These are phyloP conservation scores for Dactylellina leptospora DNA, from an alignment of 2,329 filamentous ascomycete species.

Conservation along the genomic window DNA sequence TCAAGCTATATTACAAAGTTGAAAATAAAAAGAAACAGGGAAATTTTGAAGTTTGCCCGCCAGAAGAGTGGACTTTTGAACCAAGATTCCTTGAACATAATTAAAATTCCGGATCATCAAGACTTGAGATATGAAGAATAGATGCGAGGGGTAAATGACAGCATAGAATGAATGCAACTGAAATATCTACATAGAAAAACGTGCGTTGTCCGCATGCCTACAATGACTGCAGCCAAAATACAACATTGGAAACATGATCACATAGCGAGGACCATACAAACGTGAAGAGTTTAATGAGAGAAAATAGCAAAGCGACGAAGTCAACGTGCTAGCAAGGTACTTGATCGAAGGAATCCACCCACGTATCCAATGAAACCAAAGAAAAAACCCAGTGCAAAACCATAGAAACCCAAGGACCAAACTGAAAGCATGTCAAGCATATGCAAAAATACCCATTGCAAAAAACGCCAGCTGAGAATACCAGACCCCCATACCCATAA, in stretches of 20 bases:
- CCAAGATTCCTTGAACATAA: constrained; percentile 21
- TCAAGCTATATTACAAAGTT: too few species aligned
- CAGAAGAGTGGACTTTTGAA: neutral
- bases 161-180: constrained; percentile 5
- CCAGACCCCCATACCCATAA: constrained; percentile 44
- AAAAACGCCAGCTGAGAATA: constrained; percentile 53
- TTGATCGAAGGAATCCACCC: constrained; percentile 46
- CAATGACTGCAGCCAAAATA: constrained; percentile 47
- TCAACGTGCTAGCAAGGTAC: constrained; percentile 30
- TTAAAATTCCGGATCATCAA: constrained; percentile 35
- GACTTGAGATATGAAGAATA: constrained; percentile 33
- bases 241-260: constrained; percentile 52
- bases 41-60: constrained; percentile 8
- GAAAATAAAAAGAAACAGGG: constrained; percentile 13
- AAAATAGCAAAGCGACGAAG: constrained; percentile 35
- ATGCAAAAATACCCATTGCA: constrained; percentile 41
- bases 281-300: constrained; percentile 8
- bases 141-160: constrained; percentile 1
- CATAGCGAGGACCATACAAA: constrained; percentile 41
- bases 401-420: constrained; percentile 14
- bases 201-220: constrained; percentile 50
- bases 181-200: constrained; percentile 44
- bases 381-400: constrained; percentile 27
- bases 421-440: constrained; percentile 31
- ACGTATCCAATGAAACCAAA: constrained; percentile 32